Conservation (phyloP, 2,329 filamentous ascomycete genomes). For the Trichoderma polysporum region DNA sequence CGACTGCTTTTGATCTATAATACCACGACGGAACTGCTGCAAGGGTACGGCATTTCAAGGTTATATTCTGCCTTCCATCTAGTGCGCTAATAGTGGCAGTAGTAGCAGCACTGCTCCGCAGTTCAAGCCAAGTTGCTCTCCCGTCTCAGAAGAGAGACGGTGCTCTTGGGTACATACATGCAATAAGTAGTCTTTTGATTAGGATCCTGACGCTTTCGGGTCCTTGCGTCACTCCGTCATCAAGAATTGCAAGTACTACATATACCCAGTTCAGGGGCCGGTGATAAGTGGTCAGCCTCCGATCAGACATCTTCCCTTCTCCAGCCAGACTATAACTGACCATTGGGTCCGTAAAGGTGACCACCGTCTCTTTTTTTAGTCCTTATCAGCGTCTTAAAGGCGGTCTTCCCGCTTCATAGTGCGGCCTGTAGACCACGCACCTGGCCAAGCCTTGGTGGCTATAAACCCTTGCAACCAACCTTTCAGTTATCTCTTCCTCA, state of each 20-base stretch:
- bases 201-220: slow-evolving; percentile 2
- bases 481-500: background rate
- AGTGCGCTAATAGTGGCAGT: background rate
- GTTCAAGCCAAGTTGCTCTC: background rate
- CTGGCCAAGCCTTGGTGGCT: background rate
- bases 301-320: slow-evolving; percentile 5
- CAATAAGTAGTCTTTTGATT: background rate
- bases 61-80: background rate
- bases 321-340: background rate
- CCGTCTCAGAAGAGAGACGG: slow-evolving; percentile 3
- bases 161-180: background rate
- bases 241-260: background rate
- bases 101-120: background rate
- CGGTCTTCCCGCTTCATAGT: slow-evolving; percentile 5
- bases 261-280: slow-evolving; percentile 16
- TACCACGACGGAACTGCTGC: background rate
- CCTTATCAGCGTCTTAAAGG: slow-evolving; percentile 4
- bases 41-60: background rate
- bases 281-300: slow-evolving; percentile 5
- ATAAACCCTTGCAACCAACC: background rate
- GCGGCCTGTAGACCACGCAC: background rate
- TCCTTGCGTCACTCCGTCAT: slow-evolving; percentile 21
- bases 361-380: slow-evolving; percentile 14
- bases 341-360: background rate
- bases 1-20: background rate